Base-by-base conservation (phyloP, 176 grass and related monocot genomes). In the Carex parvula region DNA sequence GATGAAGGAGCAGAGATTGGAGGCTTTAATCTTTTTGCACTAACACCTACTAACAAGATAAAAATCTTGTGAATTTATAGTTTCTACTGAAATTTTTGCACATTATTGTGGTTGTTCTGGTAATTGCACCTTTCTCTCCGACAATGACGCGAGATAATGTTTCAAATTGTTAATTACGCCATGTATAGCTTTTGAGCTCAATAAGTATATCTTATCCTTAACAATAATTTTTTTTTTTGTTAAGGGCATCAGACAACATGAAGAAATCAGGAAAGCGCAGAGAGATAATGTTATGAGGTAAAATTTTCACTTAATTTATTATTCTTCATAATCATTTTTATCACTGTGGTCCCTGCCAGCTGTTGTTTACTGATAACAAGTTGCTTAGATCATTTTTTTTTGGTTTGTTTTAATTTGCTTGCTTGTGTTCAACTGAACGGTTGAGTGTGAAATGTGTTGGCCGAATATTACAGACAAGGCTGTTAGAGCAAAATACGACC, bases 221-320 rank as follows among this genome's bases (percentile, higher is more conserved):
- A 50, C 1, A 2, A 26, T 21, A n/a, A n/a, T n/a, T 39, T 39
- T 39, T 39, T 29, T 39, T 39, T 39, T 83, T 83, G 57, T 90
- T 32, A 26, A 90, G 88, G 81, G 85, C 24, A 75, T 87, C 39
- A 80, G 48, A 30, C 64, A 87, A 60, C 84, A 90, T 90, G 85
- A 90, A 84, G 81, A 90, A 80, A 80, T 90, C 57, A 84, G 42
- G 30, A 87, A 87, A 90, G 64, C 70, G 2, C 88, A 80, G 54
- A 90, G 63, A 16, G 84, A 90, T 60, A 79, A 87, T 73, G 18
- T 84, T 57, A 42, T 65, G 5, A 90, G 79, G 88, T 90, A 86
- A 67, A 17, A 0, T 83, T 26, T 82, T 11, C 3, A 1, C 72
- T 32, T 76, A 29, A 21, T 10, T 76, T 76, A 9, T 35, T 35